Conservation (phyloP, 495 filamentous ascomycete genomes). For the Cudoniella acicularis region DNA sequence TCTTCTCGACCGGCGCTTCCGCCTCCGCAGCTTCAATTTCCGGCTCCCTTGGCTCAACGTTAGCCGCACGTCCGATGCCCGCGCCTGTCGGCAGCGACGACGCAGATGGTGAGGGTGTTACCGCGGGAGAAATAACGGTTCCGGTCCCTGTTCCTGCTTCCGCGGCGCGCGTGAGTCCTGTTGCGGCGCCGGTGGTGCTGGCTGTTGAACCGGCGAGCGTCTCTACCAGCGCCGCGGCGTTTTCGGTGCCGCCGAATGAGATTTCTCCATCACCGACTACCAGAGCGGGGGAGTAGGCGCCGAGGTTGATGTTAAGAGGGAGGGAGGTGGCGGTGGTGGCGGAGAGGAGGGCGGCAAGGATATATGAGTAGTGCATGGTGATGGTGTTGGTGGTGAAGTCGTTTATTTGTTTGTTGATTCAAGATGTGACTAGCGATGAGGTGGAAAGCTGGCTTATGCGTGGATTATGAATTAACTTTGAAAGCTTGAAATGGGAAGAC, state of each 20-base stretch:
- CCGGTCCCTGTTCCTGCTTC: not conserved
- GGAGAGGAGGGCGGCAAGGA: constrained; percentile 21
- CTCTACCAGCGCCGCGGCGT: constrained; percentile 23
- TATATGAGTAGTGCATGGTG: constrained; percentile 18
- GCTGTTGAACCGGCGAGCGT: constrained; percentile 13
- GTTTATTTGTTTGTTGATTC: not conserved
- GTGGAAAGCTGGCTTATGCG: not conserved
- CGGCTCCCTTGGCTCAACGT: not conserved
- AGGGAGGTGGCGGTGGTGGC: constrained; percentile 26
- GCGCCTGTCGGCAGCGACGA: not conserved
- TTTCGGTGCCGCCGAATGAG: constrained; percentile 40
- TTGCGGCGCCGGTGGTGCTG: not conserved
- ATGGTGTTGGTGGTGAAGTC: not conserved
- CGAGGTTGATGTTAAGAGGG: constrained; percentile 56
- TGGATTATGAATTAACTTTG: constrained; percentile 2
- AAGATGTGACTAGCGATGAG: not conserved
- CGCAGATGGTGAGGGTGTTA: not conserved
- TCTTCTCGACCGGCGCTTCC: not conserved
- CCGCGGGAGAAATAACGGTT: not conserved
- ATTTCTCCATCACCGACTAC: constrained; percentile 58
- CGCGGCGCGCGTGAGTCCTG: not conserved
- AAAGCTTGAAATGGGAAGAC: not conserved
- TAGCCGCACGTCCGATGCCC: not conserved
- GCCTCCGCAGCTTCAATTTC: not conserved
- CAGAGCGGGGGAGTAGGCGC: constrained; percentile 54